Evolutionary conservation across 768 basidiomycete genomes (phyloP).

Genomic region (Panaeolus papilionaceus): DNA sequence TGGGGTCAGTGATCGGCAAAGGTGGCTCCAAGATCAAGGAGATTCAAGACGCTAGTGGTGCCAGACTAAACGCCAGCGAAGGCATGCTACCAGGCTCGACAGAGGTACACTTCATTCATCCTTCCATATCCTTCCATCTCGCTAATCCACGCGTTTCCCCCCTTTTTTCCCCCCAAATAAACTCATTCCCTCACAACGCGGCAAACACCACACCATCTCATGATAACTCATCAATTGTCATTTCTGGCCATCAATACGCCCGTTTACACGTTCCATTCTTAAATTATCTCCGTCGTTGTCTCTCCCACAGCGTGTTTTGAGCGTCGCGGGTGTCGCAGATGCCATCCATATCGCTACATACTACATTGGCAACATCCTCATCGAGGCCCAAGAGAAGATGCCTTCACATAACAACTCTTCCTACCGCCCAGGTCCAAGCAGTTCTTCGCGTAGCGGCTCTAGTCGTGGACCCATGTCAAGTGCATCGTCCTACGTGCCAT

Average conservation of each 20-base stretch:
- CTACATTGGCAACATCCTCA: constrained; percentile 97
- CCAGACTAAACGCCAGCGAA: constrained; percentile 94
- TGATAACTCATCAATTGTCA: constrained; percentile 18
- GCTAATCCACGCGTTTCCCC: constrained; percentile 5
- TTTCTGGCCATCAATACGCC: constrained; percentile 9
- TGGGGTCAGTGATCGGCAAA: constrained; percentile 99
- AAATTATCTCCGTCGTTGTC: neutral
- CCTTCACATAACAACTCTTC: constrained; percentile 69
- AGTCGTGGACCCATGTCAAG: constrained; percentile 23
- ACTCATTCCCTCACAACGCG: constrained; percentile 20
- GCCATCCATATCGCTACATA: constrained; percentile 99
- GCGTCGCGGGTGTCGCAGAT: constrained; percentile 97
- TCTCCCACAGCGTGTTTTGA: constrained; percentile 82
- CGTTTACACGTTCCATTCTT: constrained; percentile 12
- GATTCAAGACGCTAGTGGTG: constrained; percentile 98
- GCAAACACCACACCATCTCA: neutral
- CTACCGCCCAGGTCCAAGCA: constrained; percentile 68
- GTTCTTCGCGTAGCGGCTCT: constrained; percentile 34
- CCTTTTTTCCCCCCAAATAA: constrained; percentile 20
- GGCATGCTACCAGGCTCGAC: constrained; percentile 99
- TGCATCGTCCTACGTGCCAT: constrained; percentile 75
- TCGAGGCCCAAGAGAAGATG: constrained; percentile 88
- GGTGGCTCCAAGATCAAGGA: constrained; percentile 99
- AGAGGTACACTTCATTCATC: constrained; percentile 65
- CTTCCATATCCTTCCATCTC: constrained; percentile 8